Evolutionary conservation across 441 rosid species (phyloP).

Genomic region (Hura crepitans): DNA sequence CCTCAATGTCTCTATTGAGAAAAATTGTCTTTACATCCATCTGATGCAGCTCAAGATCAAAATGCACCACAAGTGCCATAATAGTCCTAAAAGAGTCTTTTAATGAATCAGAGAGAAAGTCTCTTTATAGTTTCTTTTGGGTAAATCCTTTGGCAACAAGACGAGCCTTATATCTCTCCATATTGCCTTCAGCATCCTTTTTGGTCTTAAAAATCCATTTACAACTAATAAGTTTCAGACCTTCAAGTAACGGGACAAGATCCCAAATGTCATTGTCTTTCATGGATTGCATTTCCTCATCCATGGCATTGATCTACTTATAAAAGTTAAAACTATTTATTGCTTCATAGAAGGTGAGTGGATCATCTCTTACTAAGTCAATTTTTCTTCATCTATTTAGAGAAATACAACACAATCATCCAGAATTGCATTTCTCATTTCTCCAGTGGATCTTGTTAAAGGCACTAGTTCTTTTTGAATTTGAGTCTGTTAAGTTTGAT

Average conservation of each 20-base stretch:
- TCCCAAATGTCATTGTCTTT: not conserved
- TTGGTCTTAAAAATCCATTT: too few species aligned
- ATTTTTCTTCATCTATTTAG: too few species aligned
- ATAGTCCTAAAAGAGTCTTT: not conserved
- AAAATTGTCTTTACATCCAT: not conserved
- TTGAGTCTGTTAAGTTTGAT: too few species aligned
- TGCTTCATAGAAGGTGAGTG: not conserved
- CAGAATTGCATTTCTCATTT: too few species aligned
- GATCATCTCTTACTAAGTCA: too few species aligned
- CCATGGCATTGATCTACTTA: not conserved
- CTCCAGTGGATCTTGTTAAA: too few species aligned
- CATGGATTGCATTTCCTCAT: not conserved
- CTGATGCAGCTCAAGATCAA: not conserved
- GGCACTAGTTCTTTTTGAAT: too few species aligned
- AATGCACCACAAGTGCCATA: not conserved
- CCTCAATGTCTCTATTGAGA: not conserved
- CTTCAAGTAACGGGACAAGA: not conserved
- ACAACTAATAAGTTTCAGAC: not conserved
- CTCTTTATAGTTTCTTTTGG: constrained; percentile 1
- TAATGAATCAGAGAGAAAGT: not conserved
- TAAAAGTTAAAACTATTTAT: not conserved
- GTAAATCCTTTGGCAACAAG: not conserved
- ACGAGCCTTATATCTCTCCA: too few species aligned
- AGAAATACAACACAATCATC: too few species aligned
- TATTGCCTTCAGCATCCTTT: too few species aligned